Conservation (phyloP, 371 early-diverging fungal genomes). For the Smittium mucronatum region DNA sequence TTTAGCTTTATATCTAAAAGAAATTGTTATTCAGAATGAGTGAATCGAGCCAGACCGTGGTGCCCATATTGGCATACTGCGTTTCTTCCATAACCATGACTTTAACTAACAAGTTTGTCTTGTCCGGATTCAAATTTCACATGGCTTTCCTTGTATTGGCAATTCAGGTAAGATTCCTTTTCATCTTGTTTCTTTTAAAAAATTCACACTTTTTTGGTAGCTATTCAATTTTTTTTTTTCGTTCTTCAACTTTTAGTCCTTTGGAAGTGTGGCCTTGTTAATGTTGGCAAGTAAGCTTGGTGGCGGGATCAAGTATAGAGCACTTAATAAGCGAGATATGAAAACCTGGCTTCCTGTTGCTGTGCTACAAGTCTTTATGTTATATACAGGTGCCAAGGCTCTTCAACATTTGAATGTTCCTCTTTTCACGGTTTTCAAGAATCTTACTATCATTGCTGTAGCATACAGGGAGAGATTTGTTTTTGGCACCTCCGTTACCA, state of each 20-base stretch:
- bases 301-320: conserved; percentile 44
- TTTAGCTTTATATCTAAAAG: too few species aligned
- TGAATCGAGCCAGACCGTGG: conserved; percentile 16
- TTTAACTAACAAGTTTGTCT: conserved; percentile 87
- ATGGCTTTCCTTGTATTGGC: conserved; percentile 84
- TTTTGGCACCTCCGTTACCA: conserved; percentile 63
- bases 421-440: conserved; percentile 97
- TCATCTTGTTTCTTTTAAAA: background rate
- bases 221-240: background rate
- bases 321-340: conserved; percentile 45
- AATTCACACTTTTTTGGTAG: background rate
- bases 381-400: conserved; percentile 93
- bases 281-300: conserved; percentile 37
- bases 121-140: conserved; percentile 71
- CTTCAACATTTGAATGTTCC: conserved; percentile 87
- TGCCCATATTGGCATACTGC: conserved; percentile 79
- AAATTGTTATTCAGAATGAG: too few species aligned
- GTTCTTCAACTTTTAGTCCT: conserved; percentile 13
- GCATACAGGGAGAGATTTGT: conserved; percentile 86
- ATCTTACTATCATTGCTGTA: conserved; percentile 91
- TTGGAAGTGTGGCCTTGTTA: conserved; percentile 40
- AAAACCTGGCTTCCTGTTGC: conserved; percentile 82
- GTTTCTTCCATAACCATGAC: conserved; percentile 89
- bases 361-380: conserved; percentile 81
- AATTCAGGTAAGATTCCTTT: conserved; percentile 48